A percentile compares a stretch with the other conserved stretches of the same genome.
These are phyloP conservation scores for Suillus subalutaceus DNA, from an alignment of 768 basidiomycete species.

Conservation along the genomic window DNA sequence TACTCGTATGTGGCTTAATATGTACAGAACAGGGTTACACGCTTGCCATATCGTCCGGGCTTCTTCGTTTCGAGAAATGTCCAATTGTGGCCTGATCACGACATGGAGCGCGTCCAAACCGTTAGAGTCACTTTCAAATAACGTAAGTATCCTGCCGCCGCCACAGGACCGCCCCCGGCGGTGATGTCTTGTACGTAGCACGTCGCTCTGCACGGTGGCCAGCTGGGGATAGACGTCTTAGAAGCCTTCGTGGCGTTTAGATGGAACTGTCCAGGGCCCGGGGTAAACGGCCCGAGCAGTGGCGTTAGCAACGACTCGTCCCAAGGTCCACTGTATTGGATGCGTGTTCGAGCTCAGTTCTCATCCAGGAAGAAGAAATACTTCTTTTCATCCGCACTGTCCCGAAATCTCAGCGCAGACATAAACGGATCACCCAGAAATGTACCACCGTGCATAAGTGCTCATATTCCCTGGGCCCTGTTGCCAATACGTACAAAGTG, in stretches of 20 bases:
- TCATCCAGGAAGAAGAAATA: neutral
- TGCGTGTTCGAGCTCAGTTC: neutral
- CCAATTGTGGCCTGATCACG: neutral
- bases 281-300: neutral
- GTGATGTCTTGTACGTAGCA: conserved; percentile 4
- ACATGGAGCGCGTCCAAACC: neutral
- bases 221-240: neutral
- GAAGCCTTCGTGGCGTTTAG: conserved; percentile 9
- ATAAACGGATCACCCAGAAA: neutral
- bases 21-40: neutral
- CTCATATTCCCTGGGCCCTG: neutral
- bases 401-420: neutral
- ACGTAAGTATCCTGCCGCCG: neutral
- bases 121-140: neutral
- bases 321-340: neutral
- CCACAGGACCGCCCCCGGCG: conserved; percentile 1
- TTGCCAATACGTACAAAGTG: neutral
- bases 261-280: conserved; percentile 1
- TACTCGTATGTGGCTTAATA: conserved; percentile 1
- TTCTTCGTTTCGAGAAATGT: conserved; percentile 1
- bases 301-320: neutral
- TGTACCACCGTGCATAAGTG: neutral
- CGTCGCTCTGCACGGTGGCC: neutral
- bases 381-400: neutral
- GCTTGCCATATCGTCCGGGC: neutral